Base-by-base conservation (phyloP, 257 asterid genomes). In the Primulina tabacum region DNA sequence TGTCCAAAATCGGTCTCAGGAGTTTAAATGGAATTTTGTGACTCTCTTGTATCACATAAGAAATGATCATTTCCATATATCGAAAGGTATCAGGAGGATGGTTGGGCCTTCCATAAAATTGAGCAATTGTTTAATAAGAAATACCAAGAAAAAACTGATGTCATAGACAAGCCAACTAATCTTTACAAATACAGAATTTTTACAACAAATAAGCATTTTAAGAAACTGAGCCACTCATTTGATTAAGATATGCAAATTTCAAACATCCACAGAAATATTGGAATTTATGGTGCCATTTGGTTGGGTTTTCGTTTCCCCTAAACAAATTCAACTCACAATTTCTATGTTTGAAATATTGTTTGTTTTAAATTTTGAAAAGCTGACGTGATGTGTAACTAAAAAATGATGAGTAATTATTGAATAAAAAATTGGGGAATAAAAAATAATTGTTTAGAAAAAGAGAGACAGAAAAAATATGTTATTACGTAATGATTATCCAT, bases 51-150 rank as follows among this genome's bases (percentile, higher is more conserved):
- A 88, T 81, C 55, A 82, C 82, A 69, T 71, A 9, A 53, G 82
- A 78, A 89, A 88, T 84, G 64, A 83, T 81, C 56, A 50, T 71
- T 70, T 80, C 85, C 89, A 84, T 83, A 80, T 75, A 47, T 55
- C 64, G 58, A 75, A 82, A 80, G 73, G 77, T 69, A 4, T 70
- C 79, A 59, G 68, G 62, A 65, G 83, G 86, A 69, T 84, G 86
- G 71, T 59, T 21, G 55, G 80, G 72, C 82, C 92, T 84, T 71
- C 68, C 72, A 76, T 65, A 75, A 35, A 70, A 79, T 40, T 43
- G 43, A 64, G 53, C 69, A 38, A n/a, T 17, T 18, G 37, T 21
- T 66, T 57, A 75, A 20, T 21, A 75, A 18, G 73, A 20, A 68
- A 58, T 64, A 75, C 59, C 34, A 67, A 60, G 59, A 50, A 11